Base-by-base conservation (phyloP, 2,329 filamentous ascomycete species). In the Aspergillus hiratsukae region DNA sequence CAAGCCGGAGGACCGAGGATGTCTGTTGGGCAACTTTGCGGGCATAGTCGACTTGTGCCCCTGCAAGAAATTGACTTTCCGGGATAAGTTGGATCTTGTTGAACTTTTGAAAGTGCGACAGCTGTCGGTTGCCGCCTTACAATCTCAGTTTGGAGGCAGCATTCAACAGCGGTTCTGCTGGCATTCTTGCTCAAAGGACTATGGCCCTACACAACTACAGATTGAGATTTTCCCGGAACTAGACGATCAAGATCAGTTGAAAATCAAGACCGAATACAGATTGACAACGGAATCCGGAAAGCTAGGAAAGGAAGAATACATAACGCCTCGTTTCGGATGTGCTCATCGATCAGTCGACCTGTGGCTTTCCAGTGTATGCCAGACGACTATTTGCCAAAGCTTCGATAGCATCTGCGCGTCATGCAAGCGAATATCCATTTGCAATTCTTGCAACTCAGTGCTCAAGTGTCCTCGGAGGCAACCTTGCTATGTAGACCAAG, bases 311-410 rank as follows among this genome's bases (percentile, higher is more conserved):
- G 70, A 74, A 56, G 68, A 72, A 46, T 64, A 61, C 35, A 73
- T 75, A 61, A 73, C 72, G 8, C 67, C 72, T n/a, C 70, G 72
- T 1, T 74, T 75, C 51, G 72, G 72, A 46, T 75, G 72, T 50
- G 71, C 72, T 21, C 72, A 75, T 58, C 65, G 72, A 52, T 75
- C 72, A 0, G 62, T 74, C 51, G 72, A 75, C 57, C 58, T 75
- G n/a, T 75, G 72, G 72, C 54, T 75, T 17, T 70, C 72, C 6
- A 71, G 72, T 50, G 70, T 73, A 40, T 71, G 72, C 35, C 72
- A 75, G 56, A 71, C 69, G 11, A 68, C 67, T 1, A 64, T 73
- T 55, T 75, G 72, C 48, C 70, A 67, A 25, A 60, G 69, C 8
- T 66, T 70, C 52, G 69, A 74, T 52, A 66, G 62, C 5, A 64